Evolutionary conservation across 495 filamentous ascomycete species (phyloP), one percentile per base, ranked within the genome.

Genomic region (Penicillium canariense): DNA sequence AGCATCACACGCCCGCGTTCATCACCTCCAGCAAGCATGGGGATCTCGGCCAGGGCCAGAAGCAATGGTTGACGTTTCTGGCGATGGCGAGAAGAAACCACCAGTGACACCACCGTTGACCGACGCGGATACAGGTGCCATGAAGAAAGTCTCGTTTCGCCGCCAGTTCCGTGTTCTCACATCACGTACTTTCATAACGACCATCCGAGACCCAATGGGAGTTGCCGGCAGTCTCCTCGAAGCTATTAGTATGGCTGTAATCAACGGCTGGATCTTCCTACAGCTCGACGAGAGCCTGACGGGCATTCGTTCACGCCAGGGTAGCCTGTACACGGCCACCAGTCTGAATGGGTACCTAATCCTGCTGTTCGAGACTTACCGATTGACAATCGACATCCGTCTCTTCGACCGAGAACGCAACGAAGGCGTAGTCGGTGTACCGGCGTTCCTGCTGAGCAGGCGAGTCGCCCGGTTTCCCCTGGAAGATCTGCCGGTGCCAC

Each of bases 301-400:
- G 5, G 87, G 87, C 0, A 73, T 73, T 26, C 69, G 71, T 6
- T 86, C 83, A 31, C 76, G 87, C 39, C 65, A 90, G 68, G 87
- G 84, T 38, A 84, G 84, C 14, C 61, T 91, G 2, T 91, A 89
- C 48, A 86, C 79, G 14, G 80, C 84, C 0, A 71, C 82, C 17
- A 81, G 80, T 18, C 69, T 91, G 14, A 87, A 90, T 61, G 84
- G 85, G 2, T 91, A 91, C 63, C 77, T 90, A 20, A 84, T 90
- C 28, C 70, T 90, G 12, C 71, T 88, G 8, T 90, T 85, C 40
- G 87, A 91, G 67, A 85, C 79, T 5, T 91, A 86, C 58, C 79
- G 87, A 4, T 60, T 91, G 17, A 85, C 82, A 0, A 73, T 84
- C 31, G 87, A 90, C 59, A 87, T 91, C 47, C 80, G 81, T 39